Evolutionary conservation across 306 rosid genomes (phyloP).

Genomic region (Ammopiptanthus mongolicus): DNA sequence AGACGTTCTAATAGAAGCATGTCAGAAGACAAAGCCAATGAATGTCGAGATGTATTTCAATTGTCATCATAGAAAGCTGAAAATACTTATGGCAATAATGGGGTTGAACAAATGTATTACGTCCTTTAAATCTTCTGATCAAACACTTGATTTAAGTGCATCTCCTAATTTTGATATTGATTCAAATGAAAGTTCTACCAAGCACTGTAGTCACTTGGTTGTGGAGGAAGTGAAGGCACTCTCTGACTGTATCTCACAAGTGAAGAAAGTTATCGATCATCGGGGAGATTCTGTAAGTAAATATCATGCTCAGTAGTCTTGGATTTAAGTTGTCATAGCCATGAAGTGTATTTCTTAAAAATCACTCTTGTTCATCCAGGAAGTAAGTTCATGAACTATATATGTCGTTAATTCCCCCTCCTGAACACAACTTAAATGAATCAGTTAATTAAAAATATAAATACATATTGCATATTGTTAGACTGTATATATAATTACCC

Average conservation of each 20-base stretch:
- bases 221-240: constrained; percentile 86
- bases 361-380: constrained; percentile 1
- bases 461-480: neutral
- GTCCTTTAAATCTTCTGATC: constrained; percentile 50
- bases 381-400: constrained; percentile 8
- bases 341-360: constrained; percentile 2
- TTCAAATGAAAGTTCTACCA: constrained; percentile 58
- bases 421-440: neutral
- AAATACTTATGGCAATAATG: constrained; percentile 72
- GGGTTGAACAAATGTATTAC: constrained; percentile 54
- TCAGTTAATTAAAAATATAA: neutral
- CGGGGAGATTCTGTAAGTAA: constrained; percentile 57
- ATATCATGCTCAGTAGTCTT: constrained; percentile 15
- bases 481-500: neutral
- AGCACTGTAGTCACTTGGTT: constrained; percentile 59
- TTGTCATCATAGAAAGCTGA: constrained; percentile 78
- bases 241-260: constrained; percentile 71
- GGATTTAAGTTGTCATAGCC: constrained; percentile 20
- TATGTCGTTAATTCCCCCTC: constrained; percentile 7
- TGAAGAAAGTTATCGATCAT: constrained; percentile 65
- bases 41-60: constrained; percentile 69
- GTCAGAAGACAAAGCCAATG: constrained; percentile 71
- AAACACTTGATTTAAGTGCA: constrained; percentile 33
- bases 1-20: constrained; percentile 75
- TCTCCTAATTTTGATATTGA: constrained; percentile 46